Conservation (phyloP, 805 yeast species). For the Maudiozyma bulderi region DNA sequence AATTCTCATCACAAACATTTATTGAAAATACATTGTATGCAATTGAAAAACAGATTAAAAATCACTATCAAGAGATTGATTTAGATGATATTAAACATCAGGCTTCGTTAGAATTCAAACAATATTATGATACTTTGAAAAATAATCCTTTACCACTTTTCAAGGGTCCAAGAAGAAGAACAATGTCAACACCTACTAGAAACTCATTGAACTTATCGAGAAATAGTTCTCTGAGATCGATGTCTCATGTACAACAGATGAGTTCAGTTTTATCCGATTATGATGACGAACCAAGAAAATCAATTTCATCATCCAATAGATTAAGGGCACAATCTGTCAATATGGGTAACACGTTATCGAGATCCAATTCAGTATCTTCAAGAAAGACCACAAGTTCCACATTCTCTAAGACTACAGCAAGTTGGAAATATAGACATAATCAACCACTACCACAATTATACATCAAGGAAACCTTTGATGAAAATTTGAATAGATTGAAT, state of each 20-base stretch:
- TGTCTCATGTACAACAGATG: neutral
- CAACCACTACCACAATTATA: constrained; percentile 18
- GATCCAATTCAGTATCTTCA: constrained; percentile 3
- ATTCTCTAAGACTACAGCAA: constrained; percentile 10
- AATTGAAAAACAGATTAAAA: constrained; percentile 24
- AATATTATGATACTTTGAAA: constrained; percentile 17
- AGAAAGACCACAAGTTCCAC: constrained; percentile 3
- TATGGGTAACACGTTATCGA: neutral
- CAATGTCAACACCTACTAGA: neutral
- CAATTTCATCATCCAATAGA: neutral
- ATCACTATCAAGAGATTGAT: constrained; percentile 2
- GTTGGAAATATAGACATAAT: constrained; percentile 21
- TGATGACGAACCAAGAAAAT: neutral
- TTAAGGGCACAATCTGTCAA: neutral
- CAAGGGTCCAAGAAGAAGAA: neutral
- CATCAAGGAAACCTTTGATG: constrained; percentile 19
- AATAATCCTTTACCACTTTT: constrained; percentile 19
- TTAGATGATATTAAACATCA: constrained; percentile 3
- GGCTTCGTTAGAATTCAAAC: constrained; percentile 12
- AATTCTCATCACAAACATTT: constrained; percentile 36
- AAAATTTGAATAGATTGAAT: constrained; percentile 6
- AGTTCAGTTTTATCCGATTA: neutral
- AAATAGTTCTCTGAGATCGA: neutral
- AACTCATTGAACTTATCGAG: neutral
- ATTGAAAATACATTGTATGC: constrained; percentile 44